phyloP scores from a whole-genome alignment of 2,329 filamentous ascomycete species.

The Exophiala xenobiotica region DNA sequence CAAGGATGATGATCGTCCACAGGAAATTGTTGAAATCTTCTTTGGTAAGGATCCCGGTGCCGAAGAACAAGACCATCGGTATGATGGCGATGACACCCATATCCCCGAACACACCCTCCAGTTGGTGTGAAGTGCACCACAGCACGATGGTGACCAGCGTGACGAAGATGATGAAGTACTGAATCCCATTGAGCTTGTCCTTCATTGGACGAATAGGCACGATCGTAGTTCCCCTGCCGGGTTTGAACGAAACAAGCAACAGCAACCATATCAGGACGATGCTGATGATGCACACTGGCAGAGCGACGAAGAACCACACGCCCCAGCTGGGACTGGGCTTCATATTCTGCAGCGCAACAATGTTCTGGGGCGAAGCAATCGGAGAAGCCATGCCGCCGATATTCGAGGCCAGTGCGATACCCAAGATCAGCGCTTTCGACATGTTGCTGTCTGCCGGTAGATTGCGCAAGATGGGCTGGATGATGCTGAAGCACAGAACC shows the following conservation, averaged over 20 bases:
- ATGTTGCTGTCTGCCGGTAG: constrained; percentile 86
- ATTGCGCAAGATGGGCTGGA: constrained; percentile 94
- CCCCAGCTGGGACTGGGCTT: constrained; percentile 86
- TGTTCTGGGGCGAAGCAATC: constrained; percentile 95
- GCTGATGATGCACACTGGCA: constrained; percentile 88
- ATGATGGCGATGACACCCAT: constrained; percentile 99
- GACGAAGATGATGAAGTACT: constrained; percentile 87
- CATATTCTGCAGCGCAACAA: constrained; percentile 97
- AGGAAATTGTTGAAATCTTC: constrained; percentile 99
- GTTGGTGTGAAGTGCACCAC: constrained; percentile 89
- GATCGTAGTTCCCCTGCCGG: constrained; percentile 80
- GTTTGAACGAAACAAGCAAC: constrained; percentile 80
- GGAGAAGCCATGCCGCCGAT: constrained; percentile 95
- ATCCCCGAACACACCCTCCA: constrained; percentile 86
- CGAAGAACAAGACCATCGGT: constrained; percentile 93
- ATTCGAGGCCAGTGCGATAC: constrained; percentile 91
- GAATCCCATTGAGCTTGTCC: constrained; percentile 81
- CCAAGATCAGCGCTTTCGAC: constrained; percentile 91
- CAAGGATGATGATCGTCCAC: constrained; percentile 97
- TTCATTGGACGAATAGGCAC: constrained; percentile 87
- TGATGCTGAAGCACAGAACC: constrained; percentile 95
- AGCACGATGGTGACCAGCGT: constrained; percentile 81
- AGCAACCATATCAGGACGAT: constrained; percentile 87
- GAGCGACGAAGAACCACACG: constrained; percentile 93
- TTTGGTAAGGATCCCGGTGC: constrained; percentile 91